Evolutionary conservation across 2,329 filamentous ascomycete species (phyloP).

Genomic region (Alternaria rosae): DNA sequence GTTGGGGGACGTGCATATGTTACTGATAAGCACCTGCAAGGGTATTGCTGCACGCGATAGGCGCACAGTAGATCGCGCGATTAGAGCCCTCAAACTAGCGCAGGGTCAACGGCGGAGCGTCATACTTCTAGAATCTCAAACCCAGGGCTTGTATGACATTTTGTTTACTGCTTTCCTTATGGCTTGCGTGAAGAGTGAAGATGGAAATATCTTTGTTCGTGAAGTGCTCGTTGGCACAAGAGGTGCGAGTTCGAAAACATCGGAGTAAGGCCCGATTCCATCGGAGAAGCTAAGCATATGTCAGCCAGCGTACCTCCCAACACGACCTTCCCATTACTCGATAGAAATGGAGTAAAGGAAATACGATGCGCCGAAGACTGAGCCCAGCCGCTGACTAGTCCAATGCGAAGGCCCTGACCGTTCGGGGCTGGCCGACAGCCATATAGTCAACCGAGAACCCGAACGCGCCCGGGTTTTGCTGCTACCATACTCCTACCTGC

Average conservation of each 20-base stretch:
- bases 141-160: background rate
- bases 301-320: constrained; percentile 38
- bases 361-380: constrained; percentile 24
- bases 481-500: background rate
- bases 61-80: constrained; percentile 31
- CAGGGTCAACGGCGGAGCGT: constrained; percentile 35
- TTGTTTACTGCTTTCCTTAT: background rate
- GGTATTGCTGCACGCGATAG: constrained; percentile 16
- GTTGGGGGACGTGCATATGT: constrained; percentile 17
- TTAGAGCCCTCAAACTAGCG: constrained; percentile 37
- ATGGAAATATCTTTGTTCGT: background rate
- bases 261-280: constrained; percentile 7
- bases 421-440: constrained; percentile 36
- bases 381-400: constrained; percentile 24
- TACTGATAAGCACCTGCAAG: constrained; percentile 35
- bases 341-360: constrained; percentile 47
- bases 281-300: constrained; percentile 29
- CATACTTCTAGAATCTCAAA: constrained; percentile 19
- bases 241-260: background rate
- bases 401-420: constrained; percentile 12
- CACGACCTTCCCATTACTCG: constrained; percentile 42
- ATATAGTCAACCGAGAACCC: constrained; percentile 9
- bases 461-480: constrained; percentile 4
- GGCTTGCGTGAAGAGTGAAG: background rate
- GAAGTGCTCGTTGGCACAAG: background rate